These are phyloP conservation scores for Achlya hypogyna DNA, from an alignment of 352 stramenopile genomes.

Conservation along the genomic window DNA sequence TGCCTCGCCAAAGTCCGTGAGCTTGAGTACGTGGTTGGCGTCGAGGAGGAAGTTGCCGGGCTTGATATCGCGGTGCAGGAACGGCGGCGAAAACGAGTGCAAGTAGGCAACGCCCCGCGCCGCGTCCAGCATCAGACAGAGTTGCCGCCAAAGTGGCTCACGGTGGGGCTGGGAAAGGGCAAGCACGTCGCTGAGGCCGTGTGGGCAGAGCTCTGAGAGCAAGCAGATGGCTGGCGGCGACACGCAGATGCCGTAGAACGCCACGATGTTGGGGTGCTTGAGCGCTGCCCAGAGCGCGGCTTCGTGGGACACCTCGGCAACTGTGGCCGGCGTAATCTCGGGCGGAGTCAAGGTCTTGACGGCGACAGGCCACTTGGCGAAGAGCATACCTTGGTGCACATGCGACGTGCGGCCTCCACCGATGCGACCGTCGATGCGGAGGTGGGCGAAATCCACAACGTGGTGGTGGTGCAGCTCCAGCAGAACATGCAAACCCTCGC, in stretches of 20 bases:
- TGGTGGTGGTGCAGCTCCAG: constrained; percentile 55
- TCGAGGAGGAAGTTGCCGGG: constrained; percentile 58
- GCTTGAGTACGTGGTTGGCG: constrained; percentile 33
- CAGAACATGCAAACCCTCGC: constrained; percentile 45
- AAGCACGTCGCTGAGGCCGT: constrained; percentile 32
- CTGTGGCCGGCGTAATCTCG: constrained; percentile 34
- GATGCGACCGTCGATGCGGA: constrained; percentile 37
- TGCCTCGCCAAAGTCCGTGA: constrained; percentile 55
- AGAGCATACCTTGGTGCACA: constrained; percentile 49
- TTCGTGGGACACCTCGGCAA: constrained; percentile 47
- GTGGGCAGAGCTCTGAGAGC: constrained; percentile 47
- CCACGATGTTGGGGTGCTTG: constrained; percentile 48
- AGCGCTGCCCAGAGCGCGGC: constrained; percentile 38
- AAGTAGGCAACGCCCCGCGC: constrained; percentile 54
- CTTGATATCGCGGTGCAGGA: constrained; percentile 66
- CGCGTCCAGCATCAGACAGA: constrained; percentile 61
- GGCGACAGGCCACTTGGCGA: constrained; percentile 42
- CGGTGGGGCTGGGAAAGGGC: not conserved
- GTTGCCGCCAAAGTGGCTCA: constrained; percentile 18
- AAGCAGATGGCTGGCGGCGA: constrained; percentile 59
- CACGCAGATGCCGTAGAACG: constrained; percentile 41
- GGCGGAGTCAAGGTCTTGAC: constrained; percentile 69
- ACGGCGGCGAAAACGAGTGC: constrained; percentile 59
- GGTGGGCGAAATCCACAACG: constrained; percentile 52
- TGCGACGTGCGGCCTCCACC: constrained; percentile 41